phyloP scores from a whole-genome alignment of 345 rosid species.

The Aethionema arabicum region DNA sequence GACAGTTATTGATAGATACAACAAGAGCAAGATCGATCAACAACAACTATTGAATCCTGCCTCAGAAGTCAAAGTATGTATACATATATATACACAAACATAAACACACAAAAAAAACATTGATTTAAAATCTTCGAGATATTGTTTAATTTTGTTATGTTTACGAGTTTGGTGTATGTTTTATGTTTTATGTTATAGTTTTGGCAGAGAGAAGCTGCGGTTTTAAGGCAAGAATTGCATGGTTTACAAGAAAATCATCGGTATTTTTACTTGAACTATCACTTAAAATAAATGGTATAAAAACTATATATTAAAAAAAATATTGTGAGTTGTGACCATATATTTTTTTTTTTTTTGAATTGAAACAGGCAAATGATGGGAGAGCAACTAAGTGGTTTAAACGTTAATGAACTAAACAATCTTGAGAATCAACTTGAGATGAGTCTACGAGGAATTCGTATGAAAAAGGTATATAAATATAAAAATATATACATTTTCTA shows the following conservation, averaged over 20 bases:
- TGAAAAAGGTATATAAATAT: conserved; percentile 49
- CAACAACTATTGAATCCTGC: conserved; percentile 52
- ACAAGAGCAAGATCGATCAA: conserved; percentile 56
- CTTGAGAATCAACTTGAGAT: conserved; percentile 64
- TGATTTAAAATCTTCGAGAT: background rate
- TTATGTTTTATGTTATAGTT: conserved; percentile 40
- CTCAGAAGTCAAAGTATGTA: conserved; percentile 66
- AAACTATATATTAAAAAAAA: background rate
- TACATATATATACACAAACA: conserved; percentile 2
- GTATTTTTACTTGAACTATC: conserved; percentile 35
- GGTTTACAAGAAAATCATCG: conserved; percentile 61
- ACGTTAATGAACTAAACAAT: conserved; percentile 51
- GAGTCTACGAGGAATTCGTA: conserved; percentile 64
- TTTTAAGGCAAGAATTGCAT: conserved; percentile 60
- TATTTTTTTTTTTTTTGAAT: conserved; percentile 13
- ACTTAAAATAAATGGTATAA: no score
- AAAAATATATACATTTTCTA: conserved; percentile 1
- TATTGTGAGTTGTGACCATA: background rate
- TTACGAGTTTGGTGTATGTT: conserved; percentile 12
- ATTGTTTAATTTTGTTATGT: background rate
- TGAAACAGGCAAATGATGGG: conserved; percentile 66
- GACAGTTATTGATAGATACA: conserved; percentile 61
- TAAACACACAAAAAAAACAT: background rate
- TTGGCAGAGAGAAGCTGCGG: conserved; percentile 68
- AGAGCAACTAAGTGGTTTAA: conserved; percentile 64